phyloP scores from a whole-genome alignment of 352 stramenopile species.

The Peronospora belbahrii region DNA sequence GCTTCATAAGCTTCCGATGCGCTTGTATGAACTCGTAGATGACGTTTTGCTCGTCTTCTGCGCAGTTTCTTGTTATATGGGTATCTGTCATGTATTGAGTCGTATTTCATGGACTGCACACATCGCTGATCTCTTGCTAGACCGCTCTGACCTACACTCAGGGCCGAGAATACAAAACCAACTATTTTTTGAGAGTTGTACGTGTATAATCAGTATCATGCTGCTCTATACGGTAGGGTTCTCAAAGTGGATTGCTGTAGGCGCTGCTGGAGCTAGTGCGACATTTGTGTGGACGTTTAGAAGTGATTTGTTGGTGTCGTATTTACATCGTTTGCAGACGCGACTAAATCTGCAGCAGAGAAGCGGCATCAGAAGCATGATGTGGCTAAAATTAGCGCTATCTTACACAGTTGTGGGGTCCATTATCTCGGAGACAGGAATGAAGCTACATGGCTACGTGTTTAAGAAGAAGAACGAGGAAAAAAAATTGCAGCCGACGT shows the following conservation, averaged over 20 bases:
- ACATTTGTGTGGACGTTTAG: slow-evolving; percentile 37
- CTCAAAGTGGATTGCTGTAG: slow-evolving; percentile 38
- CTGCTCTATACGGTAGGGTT: slow-evolving; percentile 59
- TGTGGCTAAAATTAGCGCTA: slow-evolving; percentile 62
- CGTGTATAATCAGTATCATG: slow-evolving; percentile 62
- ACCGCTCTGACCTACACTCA: slow-evolving; percentile 40
- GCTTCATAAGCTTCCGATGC: slow-evolving; percentile 22
- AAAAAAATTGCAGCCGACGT: slow-evolving; percentile 13
- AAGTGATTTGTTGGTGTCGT: slow-evolving; percentile 54
- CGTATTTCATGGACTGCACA: neutral
- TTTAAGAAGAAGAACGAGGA: slow-evolving; percentile 17
- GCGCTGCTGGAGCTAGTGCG: slow-evolving; percentile 26
- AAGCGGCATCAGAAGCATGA: slow-evolving; percentile 28
- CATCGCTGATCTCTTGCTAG: slow-evolving; percentile 43
- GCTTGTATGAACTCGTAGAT: slow-evolving; percentile 42
- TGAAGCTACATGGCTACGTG: slow-evolving; percentile 42
- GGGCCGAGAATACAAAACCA: slow-evolving; percentile 48
- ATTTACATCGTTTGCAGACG: slow-evolving; percentile 44
- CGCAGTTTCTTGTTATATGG: slow-evolving; percentile 41
- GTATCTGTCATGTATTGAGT: slow-evolving; percentile 38
- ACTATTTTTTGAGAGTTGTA: slow-evolving; percentile 61
- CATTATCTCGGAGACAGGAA: slow-evolving; percentile 45
- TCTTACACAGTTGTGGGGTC: slow-evolving; percentile 63
- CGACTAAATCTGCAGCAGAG: slow-evolving; percentile 30
- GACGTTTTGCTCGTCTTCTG: slow-evolving; percentile 45